Evolutionary conservation across 208 protist genomes (phyloP).

Genomic region (Crithidia acanthocephali): DNA sequence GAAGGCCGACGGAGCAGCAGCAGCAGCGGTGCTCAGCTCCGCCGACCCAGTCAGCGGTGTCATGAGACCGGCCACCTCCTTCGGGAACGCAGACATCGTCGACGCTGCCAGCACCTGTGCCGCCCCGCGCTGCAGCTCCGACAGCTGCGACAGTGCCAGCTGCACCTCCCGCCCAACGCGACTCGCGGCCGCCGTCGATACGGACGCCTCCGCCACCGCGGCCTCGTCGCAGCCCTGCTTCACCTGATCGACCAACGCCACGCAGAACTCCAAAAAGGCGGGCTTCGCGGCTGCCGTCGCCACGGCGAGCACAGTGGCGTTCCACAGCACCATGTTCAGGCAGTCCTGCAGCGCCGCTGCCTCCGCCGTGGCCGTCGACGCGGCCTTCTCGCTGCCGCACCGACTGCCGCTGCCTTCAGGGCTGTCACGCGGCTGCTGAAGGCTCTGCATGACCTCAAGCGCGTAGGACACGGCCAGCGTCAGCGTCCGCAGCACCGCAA

Average conservation of each 20-base stretch:
- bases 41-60: background rate
- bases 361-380: conserved; percentile 47
- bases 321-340: conserved; percentile 12
- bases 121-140: conserved; percentile 10
- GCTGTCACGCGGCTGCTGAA: background rate
- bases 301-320: conserved; percentile 15
- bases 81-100: conserved; percentile 12
- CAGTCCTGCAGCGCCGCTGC: conserved; percentile 95
- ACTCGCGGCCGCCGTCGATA: background rate
- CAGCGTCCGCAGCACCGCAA: conserved; percentile 21
- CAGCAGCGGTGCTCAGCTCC: background rate
- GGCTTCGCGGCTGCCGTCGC: conserved; percentile 11
- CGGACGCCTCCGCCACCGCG: background rate
- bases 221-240: background rate
- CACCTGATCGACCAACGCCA: conserved; percentile 65
- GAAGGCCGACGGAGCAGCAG: background rate
- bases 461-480: conserved; percentile 21
- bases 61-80: conserved; percentile 1
- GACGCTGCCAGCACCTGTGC: conserved; percentile 20
- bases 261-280: conserved; percentile 8
- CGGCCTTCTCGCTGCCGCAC: background rate
- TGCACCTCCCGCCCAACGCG: conserved; percentile 12
- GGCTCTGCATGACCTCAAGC: conserved; percentile 23
- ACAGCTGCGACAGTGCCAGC: conserved; percentile 19
- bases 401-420: background rate